A percentile compares a stretch with the other conserved stretches of the same genome.
phyloP scores from a whole-genome alignment of 2,329 filamentous ascomycete species.

The Diaporthe batatas region DNA sequence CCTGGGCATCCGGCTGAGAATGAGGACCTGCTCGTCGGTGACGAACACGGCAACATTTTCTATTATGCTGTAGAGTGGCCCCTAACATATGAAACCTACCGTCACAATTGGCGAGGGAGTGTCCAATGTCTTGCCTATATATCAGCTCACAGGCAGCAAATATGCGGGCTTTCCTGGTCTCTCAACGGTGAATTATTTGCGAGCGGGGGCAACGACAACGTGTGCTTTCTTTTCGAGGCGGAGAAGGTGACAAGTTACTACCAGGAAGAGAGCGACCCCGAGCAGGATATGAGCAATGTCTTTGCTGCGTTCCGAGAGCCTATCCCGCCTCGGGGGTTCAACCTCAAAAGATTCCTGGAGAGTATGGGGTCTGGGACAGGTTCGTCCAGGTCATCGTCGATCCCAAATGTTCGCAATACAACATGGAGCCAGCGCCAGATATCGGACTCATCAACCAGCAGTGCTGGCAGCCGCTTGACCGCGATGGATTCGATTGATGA shows the following conservation, averaged over 20 bases:
- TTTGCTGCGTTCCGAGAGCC: constrained; percentile 40
- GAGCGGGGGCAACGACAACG: constrained; percentile 93
- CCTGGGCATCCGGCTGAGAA: constrained; percentile 69
- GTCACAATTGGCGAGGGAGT: constrained; percentile 80
- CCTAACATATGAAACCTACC: constrained; percentile 70
- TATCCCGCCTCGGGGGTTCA: constrained; percentile 34
- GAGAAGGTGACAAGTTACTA: constrained; percentile 63
- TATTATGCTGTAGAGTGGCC: constrained; percentile 94
- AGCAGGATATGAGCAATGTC: constrained; percentile 22
- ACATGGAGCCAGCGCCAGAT: constrained; percentile 16
- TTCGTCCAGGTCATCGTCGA: neutral
- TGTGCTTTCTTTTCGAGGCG: constrained; percentile 84
- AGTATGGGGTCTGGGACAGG: neutral
- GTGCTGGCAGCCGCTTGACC: constrained; percentile 5
- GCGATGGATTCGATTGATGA: constrained; percentile 39
- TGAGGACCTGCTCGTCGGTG: constrained; percentile 89
- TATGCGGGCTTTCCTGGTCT: constrained; percentile 95
- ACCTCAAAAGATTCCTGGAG: constrained; percentile 21
- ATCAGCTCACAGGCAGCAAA: constrained; percentile 85
- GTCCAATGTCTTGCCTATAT: constrained; percentile 85
- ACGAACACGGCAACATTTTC: constrained; percentile 85
- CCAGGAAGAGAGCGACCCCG: constrained; percentile 17
- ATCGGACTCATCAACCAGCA: constrained; percentile 21
- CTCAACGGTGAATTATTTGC: constrained; percentile 81
- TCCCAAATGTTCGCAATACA: neutral